Evolutionary conservation across 106 monocot species (phyloP), one percentile per base, ranked within the genome.

Genomic region (Apostasia shenzhenica): DNA sequence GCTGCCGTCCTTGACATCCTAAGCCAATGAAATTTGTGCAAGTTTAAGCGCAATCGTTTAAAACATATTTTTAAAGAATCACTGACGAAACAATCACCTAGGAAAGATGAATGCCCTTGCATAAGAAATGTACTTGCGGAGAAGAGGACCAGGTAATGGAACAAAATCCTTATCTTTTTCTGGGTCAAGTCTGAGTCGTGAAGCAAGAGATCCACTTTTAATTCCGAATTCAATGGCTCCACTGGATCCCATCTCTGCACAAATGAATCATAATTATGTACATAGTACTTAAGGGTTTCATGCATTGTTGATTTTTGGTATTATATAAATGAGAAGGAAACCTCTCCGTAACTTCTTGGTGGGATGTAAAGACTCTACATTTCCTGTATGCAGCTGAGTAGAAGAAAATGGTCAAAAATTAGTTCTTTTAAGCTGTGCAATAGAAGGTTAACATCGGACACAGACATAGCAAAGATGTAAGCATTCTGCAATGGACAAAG

Each of bases 51-150:
- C 8, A 4, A 11, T 42, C 7, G 2, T n/a, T 57, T 43, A 2
- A 43, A 42, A 61, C 43, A 44, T 11, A 43, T 61, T 57, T 5
- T 26, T 26, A 57, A 57, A 14, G 3, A 57, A 1, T 0, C 57
- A 51, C 2, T 57, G 10, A 57, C 37, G 8, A 58, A 44, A 6
- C 39, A 76, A 48, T 71, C 67, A 92, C 95, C 82, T 89, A 54
- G 95, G 95, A 68, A 82, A 84, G 57, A 97, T 47, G 61, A 82
- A 89, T 59, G 79, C 81, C 75, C 89, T 91, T 77, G 95, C 89
- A 78, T 97, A 97, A 72, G 91, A 80, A 69, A 97, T 85, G 77
- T 97, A 97, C 63, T 97, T 97, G 74, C 89, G 89, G 72, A 97
- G 86, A 77, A 97, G 86, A 77, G 84, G 72, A 67, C 72, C 79